phyloP scores from a whole-genome alignment of 805 yeast species.

The Saturnispora halmiae region DNA sequence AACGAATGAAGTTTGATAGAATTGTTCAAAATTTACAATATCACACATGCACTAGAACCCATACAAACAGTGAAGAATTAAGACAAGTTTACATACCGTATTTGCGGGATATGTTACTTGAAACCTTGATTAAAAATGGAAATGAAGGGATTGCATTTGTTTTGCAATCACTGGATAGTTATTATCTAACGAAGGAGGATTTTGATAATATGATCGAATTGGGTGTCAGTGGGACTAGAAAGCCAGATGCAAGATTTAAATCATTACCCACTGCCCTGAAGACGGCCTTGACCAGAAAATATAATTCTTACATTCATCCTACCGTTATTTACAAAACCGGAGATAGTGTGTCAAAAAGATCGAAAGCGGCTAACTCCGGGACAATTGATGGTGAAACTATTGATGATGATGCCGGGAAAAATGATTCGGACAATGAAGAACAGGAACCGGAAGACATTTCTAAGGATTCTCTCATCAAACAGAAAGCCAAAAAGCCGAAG shows the following conservation, averaged over 20 bases:
- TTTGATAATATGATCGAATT: constrained; percentile 85
- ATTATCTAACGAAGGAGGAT: constrained; percentile 81
- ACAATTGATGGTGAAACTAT: constrained; percentile 51
- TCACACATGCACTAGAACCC: constrained; percentile 72
- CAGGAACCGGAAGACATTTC: constrained; percentile 37
- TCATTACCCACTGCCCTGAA: constrained; percentile 70
- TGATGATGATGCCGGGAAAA: constrained; percentile 37
- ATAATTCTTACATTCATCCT: constrained; percentile 73
- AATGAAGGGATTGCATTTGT: constrained; percentile 58
- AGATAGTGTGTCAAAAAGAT: constrained; percentile 39
- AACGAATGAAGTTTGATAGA: constrained; percentile 67
- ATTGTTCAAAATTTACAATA: constrained; percentile 80
- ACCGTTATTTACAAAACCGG: constrained; percentile 74
- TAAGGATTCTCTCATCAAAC: constrained; percentile 56
- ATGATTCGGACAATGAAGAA: constrained; percentile 29
- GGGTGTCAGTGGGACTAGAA: constrained; percentile 50
- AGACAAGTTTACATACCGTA: constrained; percentile 70
- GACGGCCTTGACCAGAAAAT: constrained; percentile 76
- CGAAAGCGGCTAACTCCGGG: constrained; percentile 22
- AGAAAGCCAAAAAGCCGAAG: constrained; percentile 19
- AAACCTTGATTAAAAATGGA: constrained; percentile 49
- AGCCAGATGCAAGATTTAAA: constrained; percentile 39
- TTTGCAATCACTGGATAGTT: constrained; percentile 70
- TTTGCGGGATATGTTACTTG: constrained; percentile 44
- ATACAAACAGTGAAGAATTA: constrained; percentile 65